phyloP scores from a whole-genome alignment of 2,329 filamentous ascomycete species.

The Epichloe uncinata region DNA sequence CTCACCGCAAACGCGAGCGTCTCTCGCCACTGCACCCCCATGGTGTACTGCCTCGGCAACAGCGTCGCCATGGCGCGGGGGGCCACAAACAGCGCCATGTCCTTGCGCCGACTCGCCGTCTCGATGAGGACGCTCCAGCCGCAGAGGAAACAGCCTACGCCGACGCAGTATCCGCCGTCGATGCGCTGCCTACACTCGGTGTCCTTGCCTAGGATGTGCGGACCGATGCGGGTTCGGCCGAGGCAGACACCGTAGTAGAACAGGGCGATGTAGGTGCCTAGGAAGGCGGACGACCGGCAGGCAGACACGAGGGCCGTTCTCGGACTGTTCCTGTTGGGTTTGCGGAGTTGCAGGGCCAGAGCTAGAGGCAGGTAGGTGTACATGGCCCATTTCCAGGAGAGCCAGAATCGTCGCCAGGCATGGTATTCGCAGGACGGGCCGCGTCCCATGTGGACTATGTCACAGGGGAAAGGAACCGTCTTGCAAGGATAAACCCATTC shows the following conservation, averaged over 20 bases:
- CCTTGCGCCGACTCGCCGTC: conserved; percentile 49
- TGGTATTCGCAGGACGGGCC: conserved; percentile 65
- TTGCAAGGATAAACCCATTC: conserved; percentile 59
- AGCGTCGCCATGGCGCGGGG: conserved; percentile 69
- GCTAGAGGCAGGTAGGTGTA: conserved; percentile 66
- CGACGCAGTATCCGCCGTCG: conserved; percentile 55
- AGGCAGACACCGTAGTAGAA: conserved; percentile 84
- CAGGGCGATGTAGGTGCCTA: conserved; percentile 61
- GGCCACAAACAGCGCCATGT: conserved; percentile 69
- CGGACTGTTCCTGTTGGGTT: conserved; percentile 31
- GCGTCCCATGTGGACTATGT: conserved; percentile 70
- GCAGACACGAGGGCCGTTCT: conserved; percentile 46
- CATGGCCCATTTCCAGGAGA: conserved; percentile 62
- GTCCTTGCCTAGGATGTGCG: conserved; percentile 47
- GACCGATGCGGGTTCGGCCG: conserved; percentile 58
- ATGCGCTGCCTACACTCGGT: conserved; percentile 33
- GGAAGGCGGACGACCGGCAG: conserved; percentile 59
- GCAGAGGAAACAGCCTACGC: conserved; percentile 58
- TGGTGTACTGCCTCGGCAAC: conserved; percentile 54
- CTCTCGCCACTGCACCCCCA: conserved; percentile 53
- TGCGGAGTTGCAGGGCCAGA: conserved; percentile 44
- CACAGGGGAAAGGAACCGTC: conserved; percentile 64
- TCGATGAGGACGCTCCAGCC: conserved; percentile 75
- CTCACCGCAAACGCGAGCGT: conserved; percentile 52
- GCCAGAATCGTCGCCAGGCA: conserved; percentile 51